Evolutionary conservation across 2,329 filamentous ascomycete genomes (phyloP).

Genomic region (Periconia sp.): DNA sequence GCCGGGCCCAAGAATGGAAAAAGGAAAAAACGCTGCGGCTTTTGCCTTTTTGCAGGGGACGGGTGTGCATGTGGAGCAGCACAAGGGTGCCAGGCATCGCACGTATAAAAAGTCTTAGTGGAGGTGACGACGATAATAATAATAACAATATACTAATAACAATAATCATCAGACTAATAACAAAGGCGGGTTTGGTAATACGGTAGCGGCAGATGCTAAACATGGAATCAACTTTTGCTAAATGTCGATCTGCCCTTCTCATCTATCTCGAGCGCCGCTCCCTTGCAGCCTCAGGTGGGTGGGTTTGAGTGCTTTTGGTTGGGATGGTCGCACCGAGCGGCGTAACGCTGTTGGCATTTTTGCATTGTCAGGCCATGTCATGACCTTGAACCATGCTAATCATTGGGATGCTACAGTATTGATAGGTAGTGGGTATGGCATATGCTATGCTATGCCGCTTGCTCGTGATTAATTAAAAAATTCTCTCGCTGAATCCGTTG

Average conservation of each 20-base stretch:
- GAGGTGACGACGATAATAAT: neutral
- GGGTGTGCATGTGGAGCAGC: neutral
- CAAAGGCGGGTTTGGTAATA: neutral
- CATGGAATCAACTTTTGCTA: slow-evolving; percentile 5
- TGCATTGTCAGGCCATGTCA: neutral
- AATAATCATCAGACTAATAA: neutral
- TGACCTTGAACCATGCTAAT: too few species aligned
- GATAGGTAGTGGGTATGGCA: too few species aligned
- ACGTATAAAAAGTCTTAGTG: neutral
- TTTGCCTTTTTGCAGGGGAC: too few species aligned
- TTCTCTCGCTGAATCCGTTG: too few species aligned
- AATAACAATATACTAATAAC: neutral
- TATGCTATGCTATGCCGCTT: neutral
- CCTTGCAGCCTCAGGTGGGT: neutral
- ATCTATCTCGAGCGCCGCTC: neutral
- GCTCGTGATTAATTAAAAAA: too few species aligned
- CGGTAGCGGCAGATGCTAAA: neutral
- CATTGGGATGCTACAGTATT: too few species aligned
- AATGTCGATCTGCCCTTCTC: neutral
- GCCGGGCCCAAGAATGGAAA: too few species aligned
- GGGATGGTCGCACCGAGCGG: too few species aligned
- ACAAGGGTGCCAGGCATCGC: neutral
- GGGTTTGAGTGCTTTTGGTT: neutral
- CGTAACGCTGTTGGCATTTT: neutral
- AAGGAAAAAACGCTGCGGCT: too few species aligned